Conservation (phyloP, 2,329 filamentous ascomycete genomes). For the Colletotrichum lindemuthianum region DNA sequence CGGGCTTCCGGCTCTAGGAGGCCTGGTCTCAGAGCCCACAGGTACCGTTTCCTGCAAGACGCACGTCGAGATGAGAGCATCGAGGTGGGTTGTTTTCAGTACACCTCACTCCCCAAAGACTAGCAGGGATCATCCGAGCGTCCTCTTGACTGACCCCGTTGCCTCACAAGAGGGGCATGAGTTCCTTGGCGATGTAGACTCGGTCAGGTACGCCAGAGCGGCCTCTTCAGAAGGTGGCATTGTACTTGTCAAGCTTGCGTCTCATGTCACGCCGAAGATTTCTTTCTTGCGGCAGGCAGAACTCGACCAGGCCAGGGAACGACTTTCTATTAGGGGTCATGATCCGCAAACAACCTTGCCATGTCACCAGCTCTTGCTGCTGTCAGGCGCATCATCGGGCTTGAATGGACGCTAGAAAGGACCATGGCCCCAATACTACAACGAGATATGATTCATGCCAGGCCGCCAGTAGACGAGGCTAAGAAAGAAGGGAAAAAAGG, state of each 20-base stretch:
- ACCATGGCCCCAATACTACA: too few species aligned
- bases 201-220: conserved; percentile 17
- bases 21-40: conserved; percentile 2
- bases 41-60: neutral
- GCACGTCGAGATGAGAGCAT: conserved; percentile 27
- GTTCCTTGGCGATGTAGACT: neutral
- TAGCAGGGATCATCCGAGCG: neutral
- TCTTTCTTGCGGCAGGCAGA: conserved; percentile 14
- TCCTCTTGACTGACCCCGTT: neutral
- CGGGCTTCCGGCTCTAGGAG: conserved; percentile 26
- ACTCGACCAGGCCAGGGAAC: neutral
- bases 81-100: conserved; percentile 42
- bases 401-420: too few species aligned
- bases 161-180: neutral
- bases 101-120: conserved; percentile 28
- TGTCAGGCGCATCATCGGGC: too few species aligned
- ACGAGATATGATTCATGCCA: too few species aligned
- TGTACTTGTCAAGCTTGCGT: conserved; percentile 21
- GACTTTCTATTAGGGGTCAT: neutral
- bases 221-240: conserved; percentile 19
- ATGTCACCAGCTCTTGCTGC: too few species aligned
- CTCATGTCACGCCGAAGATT: conserved; percentile 20
- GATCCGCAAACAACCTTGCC: too few species aligned
- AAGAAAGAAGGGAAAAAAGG: too few species aligned
- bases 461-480: too few species aligned